A percentile compares a stretch with the other conserved stretches of the same genome.
Evolutionary conservation across 2,329 filamentous ascomycete species (phyloP).

Genomic region (Pseudocercospora fijiensis): DNA sequence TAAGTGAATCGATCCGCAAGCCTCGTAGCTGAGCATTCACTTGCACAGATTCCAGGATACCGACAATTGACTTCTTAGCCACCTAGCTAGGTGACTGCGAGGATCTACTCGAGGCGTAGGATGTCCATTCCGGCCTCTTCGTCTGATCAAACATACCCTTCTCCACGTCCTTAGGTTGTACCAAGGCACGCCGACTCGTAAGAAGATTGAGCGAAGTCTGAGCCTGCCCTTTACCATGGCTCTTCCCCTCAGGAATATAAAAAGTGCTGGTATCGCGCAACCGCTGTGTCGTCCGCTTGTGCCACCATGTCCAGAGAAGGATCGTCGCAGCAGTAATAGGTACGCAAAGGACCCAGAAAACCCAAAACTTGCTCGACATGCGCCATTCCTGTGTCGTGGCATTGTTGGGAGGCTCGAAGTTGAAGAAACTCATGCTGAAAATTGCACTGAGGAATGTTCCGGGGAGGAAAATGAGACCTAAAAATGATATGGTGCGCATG

Average conservation of each 20-base stretch:
- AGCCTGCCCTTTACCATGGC: not conserved
- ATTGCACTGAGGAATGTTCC: conserved; percentile 8
- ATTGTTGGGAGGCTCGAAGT: not conserved
- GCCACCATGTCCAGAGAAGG: not conserved
- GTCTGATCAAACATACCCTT: not conserved
- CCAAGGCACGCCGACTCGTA: not conserved
- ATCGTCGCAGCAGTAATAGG: not conserved
- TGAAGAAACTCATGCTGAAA: conserved; percentile 16
- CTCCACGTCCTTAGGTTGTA: not conserved
- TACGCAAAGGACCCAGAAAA: not conserved
- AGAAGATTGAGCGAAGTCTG: not conserved
- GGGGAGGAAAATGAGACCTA: conserved; percentile 7
- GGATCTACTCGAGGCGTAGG: not conserved
- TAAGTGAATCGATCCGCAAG: not conserved
- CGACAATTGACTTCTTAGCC: too few relatives aligned
- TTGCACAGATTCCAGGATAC: not conserved
- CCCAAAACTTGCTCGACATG: conserved; percentile 8
- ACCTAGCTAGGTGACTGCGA: not conserved
- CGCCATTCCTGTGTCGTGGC: not conserved
- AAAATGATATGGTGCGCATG: conserved; percentile 8
- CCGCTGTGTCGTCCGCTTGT: not conserved
- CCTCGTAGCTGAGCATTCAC: not conserved
- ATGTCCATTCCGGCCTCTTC: not conserved
- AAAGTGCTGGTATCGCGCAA: not conserved
- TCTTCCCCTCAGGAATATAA: not conserved